These are phyloP conservation scores for Boletus vinaceobasis DNA, from an alignment of 768 basidiomycete species.

Conservation along the genomic window DNA sequence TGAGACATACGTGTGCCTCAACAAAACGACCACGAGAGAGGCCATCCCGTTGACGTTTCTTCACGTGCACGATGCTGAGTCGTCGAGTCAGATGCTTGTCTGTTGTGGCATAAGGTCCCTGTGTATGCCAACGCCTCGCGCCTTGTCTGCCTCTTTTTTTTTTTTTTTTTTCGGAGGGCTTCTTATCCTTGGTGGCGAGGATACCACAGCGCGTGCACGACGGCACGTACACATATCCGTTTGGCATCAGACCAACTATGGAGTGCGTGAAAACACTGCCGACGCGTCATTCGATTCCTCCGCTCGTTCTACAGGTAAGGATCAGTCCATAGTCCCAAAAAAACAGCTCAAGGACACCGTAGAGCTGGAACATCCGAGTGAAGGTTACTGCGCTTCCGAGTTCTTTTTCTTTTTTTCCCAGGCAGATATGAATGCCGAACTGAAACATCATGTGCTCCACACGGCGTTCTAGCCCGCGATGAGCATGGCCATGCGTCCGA, in stretches of 20 bases:
- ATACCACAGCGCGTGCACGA: constrained; percentile 3
- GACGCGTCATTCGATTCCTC: neutral
- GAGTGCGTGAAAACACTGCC: neutral
- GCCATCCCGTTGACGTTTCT: no score
- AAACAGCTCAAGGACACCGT: neutral
- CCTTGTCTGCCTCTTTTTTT: neutral
- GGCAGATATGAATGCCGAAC: constrained; percentile 1
- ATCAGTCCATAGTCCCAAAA: constrained; percentile 5
- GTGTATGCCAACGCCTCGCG: neutral
- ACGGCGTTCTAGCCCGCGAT: no score
- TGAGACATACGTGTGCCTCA: no score
- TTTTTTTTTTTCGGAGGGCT: constrained; percentile 9
- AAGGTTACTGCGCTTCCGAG: no score
- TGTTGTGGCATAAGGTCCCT: no score
- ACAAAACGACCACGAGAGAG: no score
- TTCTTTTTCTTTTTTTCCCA: no score
- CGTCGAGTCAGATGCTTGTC: no score
- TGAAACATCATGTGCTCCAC: no score
- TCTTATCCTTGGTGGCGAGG: constrained; percentile 17
- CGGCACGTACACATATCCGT: neutral
- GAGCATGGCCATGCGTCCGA: no score
- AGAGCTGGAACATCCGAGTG: neutral
- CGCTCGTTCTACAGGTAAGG: neutral
- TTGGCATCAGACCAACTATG: neutral
- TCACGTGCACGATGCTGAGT: no score